Evolutionary conservation across 78 protist genomes (phyloP), one percentile per base, ranked within the genome.

Genomic region (Dictyostelium brefeldianum): DNA sequence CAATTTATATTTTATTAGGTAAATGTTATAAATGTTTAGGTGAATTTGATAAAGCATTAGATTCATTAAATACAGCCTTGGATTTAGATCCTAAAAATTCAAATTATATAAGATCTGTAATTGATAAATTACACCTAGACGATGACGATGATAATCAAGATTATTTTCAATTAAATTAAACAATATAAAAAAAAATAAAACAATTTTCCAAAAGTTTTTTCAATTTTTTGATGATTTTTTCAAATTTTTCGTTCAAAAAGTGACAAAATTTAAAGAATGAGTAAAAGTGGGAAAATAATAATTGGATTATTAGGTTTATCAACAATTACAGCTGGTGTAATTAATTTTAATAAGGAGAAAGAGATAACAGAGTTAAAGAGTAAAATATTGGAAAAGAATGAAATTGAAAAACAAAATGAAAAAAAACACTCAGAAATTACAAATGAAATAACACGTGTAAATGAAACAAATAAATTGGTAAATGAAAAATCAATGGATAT

Each of bases 1-100:
- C 94, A 36, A 95, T 96, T 29, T 92, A 96, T 53, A 96, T 94
- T 54, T 93, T 94, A 14, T 27, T 89, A 70, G 98, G 97, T 22
- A 96, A 96, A 62, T 36, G 95, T 20, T 97, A 90, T 73, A 96
- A 78, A 41, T 56, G 20, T 4, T 70, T 90, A 10, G 90, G 95
- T 31, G 53, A 90, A 25, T 59, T 79, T 1, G 87, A 90, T 10
- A 78, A 79, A 46, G 95, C 95, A 8, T 25, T 64, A 27, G 83
- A 90, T 12, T 64, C 67, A 10, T 56, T 90, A 27, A 90, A 47
- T 12, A 90, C 50, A 31, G 95, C 95, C 1, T 48, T 92, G 25
- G 95, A 92, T 48, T 36, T 92, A 41, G 95, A 91, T 90, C 89
- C 91, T 9, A 95, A 95, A 74, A 90, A 82, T 53, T 81, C 95